Percentiles rank a stretch among this genome's conserved stretches.
Evolutionary conservation across 1,139 yeast species (phyloP).

Genomic region (Yamadazyma trypodendri): DNA sequence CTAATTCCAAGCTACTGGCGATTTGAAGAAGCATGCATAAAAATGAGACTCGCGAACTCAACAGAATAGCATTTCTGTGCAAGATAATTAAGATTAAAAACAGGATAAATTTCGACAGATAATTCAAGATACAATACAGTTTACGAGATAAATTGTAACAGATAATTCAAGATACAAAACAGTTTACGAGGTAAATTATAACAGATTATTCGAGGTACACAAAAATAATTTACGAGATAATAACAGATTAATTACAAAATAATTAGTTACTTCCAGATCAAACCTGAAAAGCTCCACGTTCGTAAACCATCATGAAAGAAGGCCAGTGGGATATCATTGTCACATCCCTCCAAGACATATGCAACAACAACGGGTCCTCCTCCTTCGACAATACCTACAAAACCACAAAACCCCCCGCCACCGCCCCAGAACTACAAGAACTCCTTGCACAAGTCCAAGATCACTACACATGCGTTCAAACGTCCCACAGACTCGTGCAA

Average conservation of each 20-base stretch:
- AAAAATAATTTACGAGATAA: too few species aligned
- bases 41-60: too few species aligned
- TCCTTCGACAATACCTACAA: constrained; percentile 48
- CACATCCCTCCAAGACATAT: constrained; percentile 65
- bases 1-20: not conserved
- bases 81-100: not conserved
- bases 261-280: too few species aligned
- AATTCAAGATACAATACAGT: too few species aligned
- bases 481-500: constrained; percentile 48
- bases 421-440: constrained; percentile 38
- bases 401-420: constrained; percentile 18
- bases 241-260: too few species aligned
- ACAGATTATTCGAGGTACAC: too few species aligned
- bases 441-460: constrained; percentile 43
- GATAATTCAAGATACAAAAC: too few species aligned
- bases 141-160: too few species aligned
- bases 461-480: constrained; percentile 58
- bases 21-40: not conserved
- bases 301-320: constrained; percentile 22
- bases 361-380: constrained; percentile 56
- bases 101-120: too few species aligned
- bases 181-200: too few species aligned
- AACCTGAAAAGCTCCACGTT: too few species aligned
- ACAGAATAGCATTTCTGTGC: too few species aligned
- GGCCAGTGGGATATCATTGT: constrained; percentile 71